These are phyloP conservation scores for Carex littledalei DNA, from an alignment of 176 grass and related monocot genomes.

Conservation along the genomic window DNA sequence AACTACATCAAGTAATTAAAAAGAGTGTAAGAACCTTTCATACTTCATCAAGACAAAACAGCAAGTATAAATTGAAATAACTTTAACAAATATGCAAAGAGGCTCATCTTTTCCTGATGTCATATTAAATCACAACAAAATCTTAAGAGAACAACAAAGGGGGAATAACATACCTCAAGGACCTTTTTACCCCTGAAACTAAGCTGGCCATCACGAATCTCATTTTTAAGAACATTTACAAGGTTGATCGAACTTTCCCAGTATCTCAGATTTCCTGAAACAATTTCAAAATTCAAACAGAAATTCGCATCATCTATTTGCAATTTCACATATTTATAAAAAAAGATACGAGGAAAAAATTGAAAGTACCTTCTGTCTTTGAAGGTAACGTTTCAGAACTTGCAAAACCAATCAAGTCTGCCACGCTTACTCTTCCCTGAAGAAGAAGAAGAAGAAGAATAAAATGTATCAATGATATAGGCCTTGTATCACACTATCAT, in stretches of 20 bases:
- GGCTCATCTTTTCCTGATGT: not conserved
- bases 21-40: slow-evolving; percentile 9
- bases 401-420: slow-evolving; percentile 78
- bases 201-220: slow-evolving; percentile 84
- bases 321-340: not conserved
- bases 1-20: slow-evolving; percentile 57
- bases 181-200: slow-evolving; percentile 87
- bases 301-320: not conserved
- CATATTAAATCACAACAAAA: not conserved
- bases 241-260: slow-evolving; percentile 87
- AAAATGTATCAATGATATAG: not conserved
- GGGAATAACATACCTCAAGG: slow-evolving; percentile 59
- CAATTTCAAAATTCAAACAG: not conserved
- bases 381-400: slow-evolving; percentile 44
- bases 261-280: slow-evolving; percentile 57
- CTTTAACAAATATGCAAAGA: not conserved
- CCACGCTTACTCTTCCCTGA: slow-evolving; percentile 76
- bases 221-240: slow-evolving; percentile 68
- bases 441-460: slow-evolving; percentile 25
- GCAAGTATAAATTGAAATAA: slow-evolving; percentile 19
- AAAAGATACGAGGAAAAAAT: not conserved
- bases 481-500: not conserved
- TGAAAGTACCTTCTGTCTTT: slow-evolving; percentile 57
- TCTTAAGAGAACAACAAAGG: not conserved
- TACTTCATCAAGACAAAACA: not conserved